Conservation (phyloP, 2,329 filamentous ascomycete genomes). For the Epicoccum nigrum region DNA sequence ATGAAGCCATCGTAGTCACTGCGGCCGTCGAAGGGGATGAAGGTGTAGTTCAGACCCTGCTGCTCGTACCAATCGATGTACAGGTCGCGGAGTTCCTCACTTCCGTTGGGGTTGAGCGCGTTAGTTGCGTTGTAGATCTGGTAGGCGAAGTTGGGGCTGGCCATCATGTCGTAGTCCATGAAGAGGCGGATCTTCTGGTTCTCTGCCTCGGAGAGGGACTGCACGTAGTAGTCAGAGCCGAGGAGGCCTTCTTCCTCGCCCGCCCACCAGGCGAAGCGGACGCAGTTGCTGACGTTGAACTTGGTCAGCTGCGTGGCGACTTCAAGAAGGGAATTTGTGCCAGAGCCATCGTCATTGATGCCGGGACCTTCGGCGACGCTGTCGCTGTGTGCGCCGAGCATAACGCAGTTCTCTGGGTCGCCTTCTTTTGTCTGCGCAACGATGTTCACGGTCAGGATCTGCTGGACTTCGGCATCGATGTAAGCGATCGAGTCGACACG, state of each 20-base stretch:
- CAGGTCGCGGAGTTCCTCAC: slow-evolving; percentile 45
- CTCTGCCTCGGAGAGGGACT: slow-evolving; percentile 40
- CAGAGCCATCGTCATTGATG: slow-evolving; percentile 52
- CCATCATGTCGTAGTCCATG: slow-evolving; percentile 55
- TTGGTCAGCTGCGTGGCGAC: slow-evolving; percentile 49
- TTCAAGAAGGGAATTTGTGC: slow-evolving; percentile 49
- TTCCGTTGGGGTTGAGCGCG: slow-evolving; percentile 43
- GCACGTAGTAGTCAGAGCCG: slow-evolving; percentile 49
- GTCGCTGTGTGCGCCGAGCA: slow-evolving; percentile 51
- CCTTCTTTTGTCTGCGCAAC: slow-evolving; percentile 49
- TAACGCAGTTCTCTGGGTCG: slow-evolving; percentile 49
- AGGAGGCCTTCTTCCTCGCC: slow-evolving; percentile 51
- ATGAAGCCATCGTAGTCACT: slow-evolving; percentile 52
- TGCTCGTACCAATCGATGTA: slow-evolving; percentile 49
- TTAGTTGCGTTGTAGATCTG: slow-evolving; percentile 51
- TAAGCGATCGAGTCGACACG: slow-evolving; percentile 51
- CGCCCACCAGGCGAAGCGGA: slow-evolving; percentile 50
- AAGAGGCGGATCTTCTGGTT: slow-evolving; percentile 50
- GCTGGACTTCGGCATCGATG: slow-evolving; percentile 57
- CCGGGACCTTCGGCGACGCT: slow-evolving; percentile 50
- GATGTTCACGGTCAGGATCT: slow-evolving; percentile 56
- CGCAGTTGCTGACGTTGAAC: slow-evolving; percentile 48
- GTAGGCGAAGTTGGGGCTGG: slow-evolving; percentile 48
- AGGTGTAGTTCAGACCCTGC: slow-evolving; percentile 46
- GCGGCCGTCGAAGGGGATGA: slow-evolving; percentile 50